Evolutionary conservation across 73 alveolate genomes (phyloP).

Genomic region (Paramecium primaurelia): DNA sequence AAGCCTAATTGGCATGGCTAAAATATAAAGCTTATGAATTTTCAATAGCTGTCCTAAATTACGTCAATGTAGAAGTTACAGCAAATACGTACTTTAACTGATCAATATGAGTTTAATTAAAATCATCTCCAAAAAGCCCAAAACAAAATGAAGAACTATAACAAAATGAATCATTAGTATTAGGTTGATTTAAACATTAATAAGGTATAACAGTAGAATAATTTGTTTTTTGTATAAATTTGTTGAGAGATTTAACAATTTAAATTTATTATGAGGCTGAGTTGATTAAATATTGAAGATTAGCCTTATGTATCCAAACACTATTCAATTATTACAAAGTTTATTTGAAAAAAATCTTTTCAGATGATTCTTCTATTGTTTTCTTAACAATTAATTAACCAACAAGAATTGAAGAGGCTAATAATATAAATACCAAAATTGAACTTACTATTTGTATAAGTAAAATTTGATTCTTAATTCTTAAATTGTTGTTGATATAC

Average conservation of each 20-base stretch:
- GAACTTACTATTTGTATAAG: background rate
- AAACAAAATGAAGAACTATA: background rate
- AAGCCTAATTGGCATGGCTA: background rate
- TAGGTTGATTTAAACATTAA: background rate
- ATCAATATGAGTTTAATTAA: background rate
- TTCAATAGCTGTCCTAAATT: background rate
- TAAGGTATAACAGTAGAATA: background rate
- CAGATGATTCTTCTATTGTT: background rate
- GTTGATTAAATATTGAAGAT: background rate
- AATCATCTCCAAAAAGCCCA: background rate
- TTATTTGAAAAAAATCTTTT: background rate
- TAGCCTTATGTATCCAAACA: background rate
- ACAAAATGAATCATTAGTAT: background rate
- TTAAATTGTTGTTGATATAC: background rate
- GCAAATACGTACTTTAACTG: background rate
- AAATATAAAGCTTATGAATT: background rate
- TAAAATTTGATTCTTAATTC: background rate
- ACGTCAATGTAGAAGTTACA: background rate
- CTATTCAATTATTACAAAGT: background rate
- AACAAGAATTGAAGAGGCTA: background rate
- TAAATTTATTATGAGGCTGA: background rate
- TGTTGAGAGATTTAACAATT: background rate
- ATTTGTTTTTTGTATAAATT: background rate
- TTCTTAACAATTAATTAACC: background rate
- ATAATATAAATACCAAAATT: background rate